Evolutionary conservation across 2,329 filamentous ascomycete species (phyloP).

Genomic region (Aspergillus novoparasiticus): DNA sequence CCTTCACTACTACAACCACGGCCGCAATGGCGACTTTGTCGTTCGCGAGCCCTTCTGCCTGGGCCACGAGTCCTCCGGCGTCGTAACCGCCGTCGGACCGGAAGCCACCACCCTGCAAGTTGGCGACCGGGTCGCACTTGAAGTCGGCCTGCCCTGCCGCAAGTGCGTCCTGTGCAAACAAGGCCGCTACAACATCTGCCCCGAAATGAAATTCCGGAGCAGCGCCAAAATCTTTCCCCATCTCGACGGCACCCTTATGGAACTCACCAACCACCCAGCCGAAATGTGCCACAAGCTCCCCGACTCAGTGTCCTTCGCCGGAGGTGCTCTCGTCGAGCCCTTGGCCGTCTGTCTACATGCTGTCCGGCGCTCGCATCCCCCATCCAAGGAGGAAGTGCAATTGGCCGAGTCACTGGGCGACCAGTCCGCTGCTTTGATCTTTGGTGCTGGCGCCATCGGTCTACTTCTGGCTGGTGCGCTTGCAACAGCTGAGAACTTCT

Average conservation of each 20-base stretch:
- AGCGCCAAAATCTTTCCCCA: slow-evolving; percentile 64
- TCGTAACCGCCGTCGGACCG: slow-evolving; percentile 70
- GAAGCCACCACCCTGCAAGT: slow-evolving; percentile 63
- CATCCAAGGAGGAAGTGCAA: slow-evolving; percentile 36
- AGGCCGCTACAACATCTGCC: slow-evolving; percentile 65
- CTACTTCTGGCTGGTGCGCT: slow-evolving; percentile 61
- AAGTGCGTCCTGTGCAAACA: slow-evolving; percentile 57
- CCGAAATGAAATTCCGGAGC: slow-evolving; percentile 59
- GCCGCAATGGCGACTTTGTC: slow-evolving; percentile 83
- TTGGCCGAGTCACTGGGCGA: slow-evolving; percentile 45
- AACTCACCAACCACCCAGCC: slow-evolving; percentile 63
- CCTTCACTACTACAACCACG: slow-evolving; percentile 84
- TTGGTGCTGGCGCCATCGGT: slow-evolving; percentile 65
- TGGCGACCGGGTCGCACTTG: slow-evolving; percentile 87
- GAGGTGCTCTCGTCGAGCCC: slow-evolving; percentile 63
- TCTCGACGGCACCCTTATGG: slow-evolving; percentile 66
- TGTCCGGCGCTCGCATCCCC: slow-evolving; percentile 56
- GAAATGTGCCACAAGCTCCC: slow-evolving; percentile 63
- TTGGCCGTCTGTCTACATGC: slow-evolving; percentile 64
- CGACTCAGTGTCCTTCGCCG: slow-evolving; percentile 53
- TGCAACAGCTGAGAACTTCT: slow-evolving; percentile 56
- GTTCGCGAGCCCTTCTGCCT: slow-evolving; percentile 81
- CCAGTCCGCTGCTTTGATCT: slow-evolving; percentile 56
- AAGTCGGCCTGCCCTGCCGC: slow-evolving; percentile 86
- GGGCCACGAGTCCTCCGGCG: slow-evolving; percentile 76